Conservation (phyloP, 1,284 basidiomycete species). For the Macrocystidia cucumis region DNA sequence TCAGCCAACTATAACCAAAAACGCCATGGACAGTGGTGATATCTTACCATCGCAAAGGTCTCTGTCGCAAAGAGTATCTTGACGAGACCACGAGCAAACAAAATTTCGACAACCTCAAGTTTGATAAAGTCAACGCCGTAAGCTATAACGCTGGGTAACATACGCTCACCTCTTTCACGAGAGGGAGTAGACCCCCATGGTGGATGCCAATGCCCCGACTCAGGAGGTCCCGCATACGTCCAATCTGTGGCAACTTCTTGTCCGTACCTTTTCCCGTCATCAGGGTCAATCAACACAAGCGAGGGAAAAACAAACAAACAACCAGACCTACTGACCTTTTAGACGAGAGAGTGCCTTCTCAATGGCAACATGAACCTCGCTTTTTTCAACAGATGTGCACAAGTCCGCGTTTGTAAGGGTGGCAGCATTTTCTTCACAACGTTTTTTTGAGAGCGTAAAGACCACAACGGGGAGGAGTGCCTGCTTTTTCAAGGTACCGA, state of each 20-base stretch:
- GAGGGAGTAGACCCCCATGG: constrained; percentile 93
- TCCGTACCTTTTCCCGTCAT: constrained; percentile 61
- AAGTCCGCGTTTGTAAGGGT: constrained; percentile 89
- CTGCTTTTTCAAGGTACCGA: constrained; percentile 83
- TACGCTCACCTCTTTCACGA: constrained; percentile 87
- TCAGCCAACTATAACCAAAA: constrained; percentile 5
- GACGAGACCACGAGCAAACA: constrained; percentile 94
- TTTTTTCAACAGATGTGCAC: constrained; percentile 85
- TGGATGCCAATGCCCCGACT: constrained; percentile 95
- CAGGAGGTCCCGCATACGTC: constrained; percentile 86
- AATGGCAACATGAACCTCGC: constrained; percentile 92
- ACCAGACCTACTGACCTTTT: constrained; percentile 76
- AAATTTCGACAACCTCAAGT: constrained; percentile 85
- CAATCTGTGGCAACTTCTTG: constrained; percentile 92
- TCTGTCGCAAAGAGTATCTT: constrained; percentile 98
- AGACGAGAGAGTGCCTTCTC: constrained; percentile 89
- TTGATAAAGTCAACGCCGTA: constrained; percentile 4
- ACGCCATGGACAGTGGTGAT: constrained; percentile 1
- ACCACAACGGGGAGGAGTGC: constrained; percentile 89
- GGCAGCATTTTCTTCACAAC: constrained; percentile 93
- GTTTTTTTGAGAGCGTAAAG: constrained; percentile 96
- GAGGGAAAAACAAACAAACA: constrained; percentile 7
- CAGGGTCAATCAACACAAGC: constrained; percentile 7
- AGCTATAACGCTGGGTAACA: constrained; percentile 2
- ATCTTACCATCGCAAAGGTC: constrained; percentile 93